Base-by-base conservation (phyloP, 495 filamentous ascomycete genomes). In the Penicillium soppii region DNA sequence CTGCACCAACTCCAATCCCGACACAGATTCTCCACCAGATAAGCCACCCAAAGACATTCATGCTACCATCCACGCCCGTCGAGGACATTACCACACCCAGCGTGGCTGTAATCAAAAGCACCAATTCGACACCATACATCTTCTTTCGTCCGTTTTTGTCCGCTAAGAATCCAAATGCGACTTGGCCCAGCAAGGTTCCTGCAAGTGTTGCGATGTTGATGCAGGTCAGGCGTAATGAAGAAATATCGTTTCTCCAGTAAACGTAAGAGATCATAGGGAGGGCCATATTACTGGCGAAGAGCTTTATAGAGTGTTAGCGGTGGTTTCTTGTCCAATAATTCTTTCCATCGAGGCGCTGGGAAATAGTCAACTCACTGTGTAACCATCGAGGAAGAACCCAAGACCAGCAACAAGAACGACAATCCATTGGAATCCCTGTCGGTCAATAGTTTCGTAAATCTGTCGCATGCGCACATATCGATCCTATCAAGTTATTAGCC, bases 361-460 rank as follows among this genome's bases (percentile, higher is more conserved):
- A 13, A 2, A 8, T 9, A 10, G 23, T 33, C n/a, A 15, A 65
- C 69, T 46, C 43, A 91, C 85, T 30, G 81, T 82, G 52, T 86
- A 87, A 53, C 81, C 82, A 67, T 86, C 83, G 8, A 85, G 83
- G 44, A 88, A 79, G 58, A 88, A 88, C 15, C 85, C 85, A 1
- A 83, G 79, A 15, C 80, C 83, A 10, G 84, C 82, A 4, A 88
- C 85, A 6, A 79, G 63, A 6, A 79, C 76, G 10, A 78, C 73
- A 23, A 75, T 59, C 71, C 72, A 75, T 61, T 77, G 74, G 47
- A 65, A 77, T 3, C 53, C 56, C 46, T 77, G 74, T 12, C 74
- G 68, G 59, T 77, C 74, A 50, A 77, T 76, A 3, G 74, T 77
- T 40, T 77, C 70, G 52, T 75, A 77, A 38, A 77, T 70, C 52